Percentiles rank a stretch among this genome's conserved stretches.
phyloP scores from a whole-genome alignment of 2,329 filamentous ascomycete genomes.

The Colletotrichum eleusines region DNA sequence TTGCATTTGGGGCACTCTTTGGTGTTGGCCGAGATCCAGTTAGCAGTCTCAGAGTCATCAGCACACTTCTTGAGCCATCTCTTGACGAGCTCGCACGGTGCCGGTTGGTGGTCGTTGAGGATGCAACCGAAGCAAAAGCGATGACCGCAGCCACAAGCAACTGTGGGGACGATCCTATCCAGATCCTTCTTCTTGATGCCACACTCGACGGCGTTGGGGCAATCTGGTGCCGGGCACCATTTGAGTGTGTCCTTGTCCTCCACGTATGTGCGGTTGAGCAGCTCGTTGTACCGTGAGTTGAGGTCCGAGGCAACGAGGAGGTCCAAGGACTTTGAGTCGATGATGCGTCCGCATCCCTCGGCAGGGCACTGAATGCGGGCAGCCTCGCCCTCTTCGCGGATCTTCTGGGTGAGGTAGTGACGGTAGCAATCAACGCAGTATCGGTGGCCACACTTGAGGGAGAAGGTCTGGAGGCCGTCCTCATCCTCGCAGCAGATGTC shows the following conservation, averaged over 20 bases:
- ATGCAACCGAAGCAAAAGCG: constrained; percentile 97
- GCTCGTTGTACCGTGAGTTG: constrained; percentile 77
- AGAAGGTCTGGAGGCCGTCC: constrained; percentile 82
- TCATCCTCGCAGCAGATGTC: constrained; percentile 97
- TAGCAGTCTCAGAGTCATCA: constrained; percentile 97
- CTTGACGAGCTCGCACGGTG: constrained; percentile 91
- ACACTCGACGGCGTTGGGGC: constrained; percentile 92
- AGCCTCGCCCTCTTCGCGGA: constrained; percentile 94
- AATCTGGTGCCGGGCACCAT: constrained; percentile 99
- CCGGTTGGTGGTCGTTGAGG: constrained; percentile 89
- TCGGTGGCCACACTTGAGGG: constrained; percentile 93
- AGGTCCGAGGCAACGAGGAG: constrained; percentile 74
- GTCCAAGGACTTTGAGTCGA: constrained; percentile 89
- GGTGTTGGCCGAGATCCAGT: constrained; percentile 99
- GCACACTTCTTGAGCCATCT: constrained; percentile 98
- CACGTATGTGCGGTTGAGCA: constrained; percentile 94
- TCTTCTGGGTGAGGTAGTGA: constrained; percentile 93
- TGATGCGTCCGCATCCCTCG: constrained; percentile 87
- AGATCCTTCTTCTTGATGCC: constrained; percentile 89
- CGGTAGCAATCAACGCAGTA: constrained; percentile 94
- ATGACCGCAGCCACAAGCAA: constrained; percentile 85
- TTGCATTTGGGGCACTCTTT: constrained; percentile 97
- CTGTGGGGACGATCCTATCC: constrained; percentile 86
- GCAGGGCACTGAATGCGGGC: constrained; percentile 94
- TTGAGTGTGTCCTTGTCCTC: constrained; percentile 96